Evolutionary conservation across 305 asterid species (phyloP).

Genomic region (Solanum hybrid): DNA sequence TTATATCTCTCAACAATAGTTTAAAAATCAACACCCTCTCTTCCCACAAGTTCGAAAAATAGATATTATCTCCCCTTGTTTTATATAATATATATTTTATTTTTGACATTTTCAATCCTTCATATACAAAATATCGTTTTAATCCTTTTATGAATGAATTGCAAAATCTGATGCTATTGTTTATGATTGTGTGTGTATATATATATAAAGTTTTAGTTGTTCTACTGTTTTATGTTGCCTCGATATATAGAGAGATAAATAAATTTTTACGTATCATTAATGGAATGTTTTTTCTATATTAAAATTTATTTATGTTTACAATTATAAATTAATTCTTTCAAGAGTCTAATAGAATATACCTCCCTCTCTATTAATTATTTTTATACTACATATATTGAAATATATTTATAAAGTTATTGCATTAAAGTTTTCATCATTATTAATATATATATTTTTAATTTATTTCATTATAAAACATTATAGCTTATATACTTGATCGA

Average conservation of each 20-base stretch:
- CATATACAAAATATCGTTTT: background rate
- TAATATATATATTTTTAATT: background rate
- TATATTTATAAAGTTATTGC: background rate
- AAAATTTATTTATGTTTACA: background rate
- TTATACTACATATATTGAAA: background rate
- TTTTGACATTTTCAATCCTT: background rate
- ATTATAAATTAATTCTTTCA: background rate
- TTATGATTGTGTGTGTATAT: too few species aligned
- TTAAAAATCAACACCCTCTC: background rate
- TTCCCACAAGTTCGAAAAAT: too few species aligned
- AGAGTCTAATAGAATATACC: background rate
- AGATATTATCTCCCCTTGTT: too few species aligned
- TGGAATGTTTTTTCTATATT: background rate
- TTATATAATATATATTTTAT: too few species aligned
- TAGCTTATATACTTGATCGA: background rate
- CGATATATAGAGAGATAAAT: background rate
- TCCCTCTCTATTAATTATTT: background rate
- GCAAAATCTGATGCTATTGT: background rate
- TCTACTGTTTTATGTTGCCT: background rate
- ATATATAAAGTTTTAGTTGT: background rate
- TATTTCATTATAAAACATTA: background rate
- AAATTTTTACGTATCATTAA: background rate
- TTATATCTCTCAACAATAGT: background rate
- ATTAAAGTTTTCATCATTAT: background rate
- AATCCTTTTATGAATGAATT: background rate